Evolutionary conservation across 106 monocot genomes (phyloP), one percentile per base, ranked within the genome.

Genomic region (Vanilla planifolia): DNA sequence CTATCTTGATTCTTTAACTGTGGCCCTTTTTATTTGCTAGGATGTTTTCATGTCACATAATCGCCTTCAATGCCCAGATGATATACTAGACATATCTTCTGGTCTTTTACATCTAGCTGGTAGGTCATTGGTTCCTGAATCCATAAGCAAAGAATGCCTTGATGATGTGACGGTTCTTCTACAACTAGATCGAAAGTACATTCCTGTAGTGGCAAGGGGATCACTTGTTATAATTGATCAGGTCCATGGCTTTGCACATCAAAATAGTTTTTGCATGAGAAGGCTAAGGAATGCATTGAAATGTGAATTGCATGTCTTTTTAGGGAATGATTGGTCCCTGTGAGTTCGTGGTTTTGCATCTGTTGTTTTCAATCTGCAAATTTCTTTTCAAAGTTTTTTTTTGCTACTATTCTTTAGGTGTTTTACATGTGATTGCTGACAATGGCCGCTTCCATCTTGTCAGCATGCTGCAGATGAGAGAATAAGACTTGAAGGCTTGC

Each of bases 381-480:
- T 40, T 40, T 40, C 14, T 40, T 14, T 40, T 32, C 29, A 30
- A 53, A 53, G 3, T 11, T 25, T 32, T 28, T 32, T 53, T 14
- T 48, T 48, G 5, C 0, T 53, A 5, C 29, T 16, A 16, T 17
- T 15, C 8, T 55, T 55, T 55, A 33, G 17, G 8, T n/a, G n/a
- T 28, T 55, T n/a, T 17, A 26, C 6, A 15, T 6, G 28, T 57
- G 10, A 35, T 28, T 14, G 21, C 35, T 57, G 25, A 19, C 8
- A 57, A 4, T 20, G 21, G 6, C 1, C 35, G 35, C 2, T 19
- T 57, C 22, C 20, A 58, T 21, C 8, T 57, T 75, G 66, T 28
- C 75, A 98, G 96, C 96, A 98, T 77, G 96, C 96, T 73, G 96
- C 96, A 48, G 96, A 98, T 71, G 96, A 98, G 74, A 68, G 96